Conservation (phyloP, 257 asterid genomes). For the Solanum chiquidenum region DNA sequence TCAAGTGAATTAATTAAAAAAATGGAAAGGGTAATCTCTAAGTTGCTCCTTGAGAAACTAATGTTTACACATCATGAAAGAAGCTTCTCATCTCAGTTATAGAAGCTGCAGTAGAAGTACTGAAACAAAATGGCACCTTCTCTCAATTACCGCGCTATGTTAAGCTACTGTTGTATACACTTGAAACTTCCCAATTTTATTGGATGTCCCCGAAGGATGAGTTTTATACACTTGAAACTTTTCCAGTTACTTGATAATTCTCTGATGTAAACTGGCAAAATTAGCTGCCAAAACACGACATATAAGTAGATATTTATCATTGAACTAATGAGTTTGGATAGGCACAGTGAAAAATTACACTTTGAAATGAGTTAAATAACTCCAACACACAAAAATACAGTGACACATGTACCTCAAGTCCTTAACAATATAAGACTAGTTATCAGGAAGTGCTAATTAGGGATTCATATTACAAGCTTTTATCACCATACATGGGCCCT, state of each 20-base stretch:
- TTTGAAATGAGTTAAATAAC: background rate
- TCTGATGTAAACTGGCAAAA: background rate
- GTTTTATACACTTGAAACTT: background rate
- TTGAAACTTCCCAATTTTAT: background rate
- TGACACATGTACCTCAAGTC: background rate
- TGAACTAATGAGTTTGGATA: background rate
- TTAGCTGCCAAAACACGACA: background rate
- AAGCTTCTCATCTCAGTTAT: background rate
- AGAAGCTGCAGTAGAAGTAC: background rate
- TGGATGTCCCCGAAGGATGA: background rate
- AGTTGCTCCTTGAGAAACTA: background rate
- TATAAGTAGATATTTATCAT: background rate
- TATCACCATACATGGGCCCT: background rate
- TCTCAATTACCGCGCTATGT: background rate
- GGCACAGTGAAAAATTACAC: background rate
- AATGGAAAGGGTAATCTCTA: background rate
- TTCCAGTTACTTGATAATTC: background rate
- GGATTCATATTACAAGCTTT: background rate
- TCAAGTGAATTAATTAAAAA: background rate
- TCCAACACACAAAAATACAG: background rate
- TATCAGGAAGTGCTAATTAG: background rate
- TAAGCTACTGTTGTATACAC: background rate
- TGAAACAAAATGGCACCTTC: background rate
- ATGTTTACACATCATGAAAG: background rate
- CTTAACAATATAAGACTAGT: background rate